A percentile compares a stretch with the other conserved stretches of the same genome.
Evolutionary conservation across 2,329 filamentous ascomycete species (phyloP).

Genomic region (Sporothrix luriei): DNA sequence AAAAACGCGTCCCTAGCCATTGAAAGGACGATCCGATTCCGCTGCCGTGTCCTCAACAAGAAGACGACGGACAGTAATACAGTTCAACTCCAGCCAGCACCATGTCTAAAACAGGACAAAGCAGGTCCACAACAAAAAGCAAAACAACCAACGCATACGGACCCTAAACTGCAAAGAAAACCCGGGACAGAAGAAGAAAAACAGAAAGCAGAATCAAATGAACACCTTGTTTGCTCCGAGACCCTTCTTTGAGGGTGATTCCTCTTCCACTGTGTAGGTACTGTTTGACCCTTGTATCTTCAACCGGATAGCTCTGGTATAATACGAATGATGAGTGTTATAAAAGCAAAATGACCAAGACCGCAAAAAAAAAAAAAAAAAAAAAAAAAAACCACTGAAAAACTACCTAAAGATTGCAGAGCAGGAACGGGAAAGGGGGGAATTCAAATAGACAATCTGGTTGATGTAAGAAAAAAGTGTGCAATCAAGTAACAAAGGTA

Average conservation of each 20-base stretch:
- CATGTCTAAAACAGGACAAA: neutral
- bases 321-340: neutral
- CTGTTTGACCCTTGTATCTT: conserved; percentile 22
- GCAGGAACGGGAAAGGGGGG: neutral
- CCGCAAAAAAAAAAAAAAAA: neutral
- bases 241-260: neutral
- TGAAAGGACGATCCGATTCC: neutral
- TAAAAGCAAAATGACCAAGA: neutral
- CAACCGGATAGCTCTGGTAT: conserved; percentile 9
- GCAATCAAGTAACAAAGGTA: conserved; percentile 12
- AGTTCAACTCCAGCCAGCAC: conserved; percentile 14
- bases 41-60: neutral
- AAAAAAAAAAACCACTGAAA: neutral
- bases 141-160: neutral
- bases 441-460: conserved; percentile 18
- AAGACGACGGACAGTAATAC: neutral
- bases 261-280: conserved; percentile 16
- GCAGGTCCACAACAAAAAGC: neutral
- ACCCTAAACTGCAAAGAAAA: conserved; percentile 4
- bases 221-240: conserved; percentile 17
- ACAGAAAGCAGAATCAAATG: neutral
- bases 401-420: neutral
- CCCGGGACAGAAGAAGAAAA: neutral
- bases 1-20: neutral
- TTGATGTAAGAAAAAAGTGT: conserved; percentile 6